Evolutionary conservation across 495 filamentous ascomycete genomes (phyloP).

Genomic region (Xylaria telfairii): DNA sequence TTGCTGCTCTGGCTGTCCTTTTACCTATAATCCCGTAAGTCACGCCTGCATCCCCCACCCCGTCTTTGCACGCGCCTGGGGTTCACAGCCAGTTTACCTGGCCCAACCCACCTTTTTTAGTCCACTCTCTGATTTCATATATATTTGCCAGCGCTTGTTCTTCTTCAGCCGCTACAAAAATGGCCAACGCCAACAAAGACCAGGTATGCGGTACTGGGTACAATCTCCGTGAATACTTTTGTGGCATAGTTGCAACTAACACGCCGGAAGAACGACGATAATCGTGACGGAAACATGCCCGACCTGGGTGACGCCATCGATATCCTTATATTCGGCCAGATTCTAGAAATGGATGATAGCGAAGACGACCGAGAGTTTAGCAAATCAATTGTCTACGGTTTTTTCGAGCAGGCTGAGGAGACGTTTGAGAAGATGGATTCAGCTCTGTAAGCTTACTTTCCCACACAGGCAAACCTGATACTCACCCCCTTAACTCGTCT

Average conservation of each 20-base stretch:
- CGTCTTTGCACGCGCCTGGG: neutral
- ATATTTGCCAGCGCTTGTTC: conserved; percentile 15
- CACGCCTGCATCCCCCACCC: neutral
- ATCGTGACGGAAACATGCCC: conserved; percentile 37
- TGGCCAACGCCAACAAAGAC: conserved; percentile 38
- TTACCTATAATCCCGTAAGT: neutral
- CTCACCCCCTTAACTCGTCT: neutral
- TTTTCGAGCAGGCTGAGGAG: conserved; percentile 87
- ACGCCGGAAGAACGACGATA: conserved; percentile 34
- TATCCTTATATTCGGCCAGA: conserved; percentile 82
- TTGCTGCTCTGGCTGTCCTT: conserved; percentile 28
- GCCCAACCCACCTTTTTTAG: conserved; percentile 1
- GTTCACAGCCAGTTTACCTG: conserved; percentile 6
- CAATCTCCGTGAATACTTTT: neutral
- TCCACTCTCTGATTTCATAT: conserved; percentile 1
- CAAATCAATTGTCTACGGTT: conserved; percentile 84
- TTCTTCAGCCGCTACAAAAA: conserved; percentile 14
- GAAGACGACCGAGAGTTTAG: conserved; percentile 78
- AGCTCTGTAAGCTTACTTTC: conserved; percentile 68
- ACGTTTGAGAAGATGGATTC: conserved; percentile 88
- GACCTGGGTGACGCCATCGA: conserved; percentile 77
- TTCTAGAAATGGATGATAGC: conserved; percentile 95
- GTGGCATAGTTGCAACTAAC: conserved; percentile 10
- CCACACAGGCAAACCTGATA: conserved; percentile 3
- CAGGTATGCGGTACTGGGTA: conserved; percentile 35